phyloP scores from a whole-genome alignment of 2,329 filamentous ascomycete genomes.

The Fusarium tricinctum region DNA sequence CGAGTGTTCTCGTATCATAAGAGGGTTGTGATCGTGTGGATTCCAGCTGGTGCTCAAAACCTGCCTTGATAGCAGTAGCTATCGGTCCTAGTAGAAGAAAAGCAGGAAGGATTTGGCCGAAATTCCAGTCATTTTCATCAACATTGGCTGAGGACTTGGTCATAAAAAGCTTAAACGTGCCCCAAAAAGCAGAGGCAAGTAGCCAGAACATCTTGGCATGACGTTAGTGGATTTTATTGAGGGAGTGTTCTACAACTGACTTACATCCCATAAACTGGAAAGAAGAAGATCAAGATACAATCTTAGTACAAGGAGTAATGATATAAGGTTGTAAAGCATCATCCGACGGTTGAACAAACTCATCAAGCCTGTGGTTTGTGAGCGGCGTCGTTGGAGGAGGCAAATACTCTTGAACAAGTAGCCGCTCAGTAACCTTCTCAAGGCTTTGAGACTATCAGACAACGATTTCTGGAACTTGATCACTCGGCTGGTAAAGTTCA shows the following conservation, averaged over 20 bases:
- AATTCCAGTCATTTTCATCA: background rate
- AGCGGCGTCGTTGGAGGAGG: background rate
- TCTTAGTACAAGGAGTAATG: background rate
- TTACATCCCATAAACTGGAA: background rate
- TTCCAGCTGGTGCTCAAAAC: background rate
- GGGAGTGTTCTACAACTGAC: background rate
- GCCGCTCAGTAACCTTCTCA: background rate
- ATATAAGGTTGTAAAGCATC: background rate
- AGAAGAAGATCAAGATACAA: background rate
- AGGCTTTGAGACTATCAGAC: background rate
- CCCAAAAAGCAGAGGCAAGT: background rate
- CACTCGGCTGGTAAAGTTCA: background rate
- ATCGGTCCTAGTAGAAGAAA: background rate
- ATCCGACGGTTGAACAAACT: background rate
- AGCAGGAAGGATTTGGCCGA: background rate
- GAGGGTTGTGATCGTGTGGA: background rate
- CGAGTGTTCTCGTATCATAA: background rate
- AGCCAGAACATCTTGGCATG: background rate
- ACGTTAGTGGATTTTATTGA: too few species aligned
- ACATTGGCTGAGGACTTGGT: background rate
- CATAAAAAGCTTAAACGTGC: rapidly evolving
- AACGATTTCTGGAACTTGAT: background rate
- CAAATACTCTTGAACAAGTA: background rate
- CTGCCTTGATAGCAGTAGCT: background rate
- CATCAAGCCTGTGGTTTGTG: background rate